A percentile compares a stretch with the other conserved stretches of the same genome.
Conservation (phyloP, 441 rosid genomes). For the Erysimum pusillum region DNA sequence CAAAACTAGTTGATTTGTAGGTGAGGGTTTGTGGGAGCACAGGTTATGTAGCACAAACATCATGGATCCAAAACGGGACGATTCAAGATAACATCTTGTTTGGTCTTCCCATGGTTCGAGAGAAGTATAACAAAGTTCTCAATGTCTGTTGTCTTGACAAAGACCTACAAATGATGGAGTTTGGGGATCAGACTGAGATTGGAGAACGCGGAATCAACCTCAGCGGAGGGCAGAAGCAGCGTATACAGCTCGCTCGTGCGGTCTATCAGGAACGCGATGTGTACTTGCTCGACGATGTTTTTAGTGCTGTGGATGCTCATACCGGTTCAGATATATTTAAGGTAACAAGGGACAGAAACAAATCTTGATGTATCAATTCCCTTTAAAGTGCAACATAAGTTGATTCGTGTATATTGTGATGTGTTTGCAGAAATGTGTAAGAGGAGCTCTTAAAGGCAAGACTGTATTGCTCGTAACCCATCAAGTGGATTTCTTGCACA, state of each 20-base stretch:
- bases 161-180: slow-evolving; percentile 91
- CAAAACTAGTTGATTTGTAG: slow-evolving; percentile 46
- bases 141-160: slow-evolving; percentile 81
- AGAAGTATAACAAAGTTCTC: slow-evolving; percentile 64
- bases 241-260: slow-evolving; percentile 87
- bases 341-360: slow-evolving; percentile 47
- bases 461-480: slow-evolving; percentile 86
- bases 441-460: slow-evolving; percentile 80
- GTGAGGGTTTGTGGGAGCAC: slow-evolving; percentile 77
- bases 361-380: background rate
- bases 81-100: slow-evolving; percentile 81
- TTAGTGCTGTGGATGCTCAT: slow-evolving; percentile 95
- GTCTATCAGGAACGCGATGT: slow-evolving; percentile 88
- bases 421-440: slow-evolving; percentile 71
- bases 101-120: slow-evolving; percentile 72
- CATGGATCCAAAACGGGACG: slow-evolving; percentile 92
- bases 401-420: slow-evolving; percentile 22
- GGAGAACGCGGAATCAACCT: slow-evolving; percentile 95
- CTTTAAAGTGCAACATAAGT: slow-evolving; percentile 1
- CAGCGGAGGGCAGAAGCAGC: slow-evolving; percentile 93
- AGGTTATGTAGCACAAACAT: slow-evolving; percentile 88
- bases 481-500: slow-evolving; percentile 89
- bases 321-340: slow-evolving; percentile 86
- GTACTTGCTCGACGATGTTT: slow-evolving; percentile 87
- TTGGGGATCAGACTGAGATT: slow-evolving; percentile 87